A percentile compares a stretch with the other conserved stretches of the same genome.
These are phyloP conservation scores for Peltaster fructicola DNA, from an alignment of 2,329 filamentous ascomycete species.

Conservation along the genomic window DNA sequence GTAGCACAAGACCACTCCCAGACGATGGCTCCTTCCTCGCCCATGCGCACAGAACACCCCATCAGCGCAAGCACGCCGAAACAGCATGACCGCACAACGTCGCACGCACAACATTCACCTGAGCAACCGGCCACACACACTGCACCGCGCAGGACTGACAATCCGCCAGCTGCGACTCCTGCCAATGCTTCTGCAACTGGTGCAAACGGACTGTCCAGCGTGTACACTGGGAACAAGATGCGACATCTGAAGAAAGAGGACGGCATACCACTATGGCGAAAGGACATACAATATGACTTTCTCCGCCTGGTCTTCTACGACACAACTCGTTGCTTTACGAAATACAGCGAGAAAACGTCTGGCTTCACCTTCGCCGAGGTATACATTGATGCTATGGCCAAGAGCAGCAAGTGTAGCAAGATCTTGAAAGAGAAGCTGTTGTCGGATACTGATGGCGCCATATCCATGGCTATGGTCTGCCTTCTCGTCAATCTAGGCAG, in stretches of 20 bases:
- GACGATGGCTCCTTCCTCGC: constrained; percentile 2
- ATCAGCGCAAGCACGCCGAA: constrained; percentile 2
- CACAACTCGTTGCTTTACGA: constrained; percentile 63
- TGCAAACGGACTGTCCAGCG: constrained; percentile 46
- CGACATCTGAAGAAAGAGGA: constrained; percentile 77
- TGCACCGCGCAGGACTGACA: too few species aligned
- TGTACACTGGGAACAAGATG: constrained; percentile 60
- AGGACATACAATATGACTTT: constrained; percentile 80
- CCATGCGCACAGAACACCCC: constrained; percentile 2
- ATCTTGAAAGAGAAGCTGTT: constrained; percentile 92
- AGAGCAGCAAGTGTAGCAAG: constrained; percentile 98
- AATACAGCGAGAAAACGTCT: constrained; percentile 67
- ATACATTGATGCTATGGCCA: constrained; percentile 96
- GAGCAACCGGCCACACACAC: constrained; percentile 1
- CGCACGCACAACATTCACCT: constrained; percentile 1
- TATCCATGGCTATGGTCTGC: constrained; percentile 99
- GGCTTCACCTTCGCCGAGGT: constrained; percentile 73
- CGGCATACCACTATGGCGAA: constrained; percentile 70
- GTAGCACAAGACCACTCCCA: constrained; percentile 2
- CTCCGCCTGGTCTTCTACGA: constrained; percentile 65
- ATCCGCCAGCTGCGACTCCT: too few species aligned
- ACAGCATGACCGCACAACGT: constrained; percentile 1
- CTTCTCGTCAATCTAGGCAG: constrained; percentile 89
- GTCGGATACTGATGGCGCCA: constrained; percentile 76
- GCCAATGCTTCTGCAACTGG: too few species aligned